Conservation (phyloP, 306 rosid species). For the Glycine latifolia region DNA sequence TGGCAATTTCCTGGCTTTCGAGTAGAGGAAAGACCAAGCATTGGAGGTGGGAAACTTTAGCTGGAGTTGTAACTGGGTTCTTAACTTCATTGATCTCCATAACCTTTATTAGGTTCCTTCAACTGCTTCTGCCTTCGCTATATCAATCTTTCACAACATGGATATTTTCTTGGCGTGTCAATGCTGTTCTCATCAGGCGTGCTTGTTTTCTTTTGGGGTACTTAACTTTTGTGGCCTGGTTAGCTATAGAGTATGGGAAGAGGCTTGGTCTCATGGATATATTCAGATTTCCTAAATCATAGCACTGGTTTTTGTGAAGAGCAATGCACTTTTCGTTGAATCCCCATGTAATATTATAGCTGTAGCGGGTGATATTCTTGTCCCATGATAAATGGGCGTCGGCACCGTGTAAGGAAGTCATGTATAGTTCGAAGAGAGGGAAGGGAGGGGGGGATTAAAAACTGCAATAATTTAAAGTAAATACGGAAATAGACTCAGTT, state of each 20-base stretch:
- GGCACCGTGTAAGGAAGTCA: slow-evolving; percentile 37
- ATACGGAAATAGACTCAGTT: not conserved
- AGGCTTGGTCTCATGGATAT: slow-evolving; percentile 69
- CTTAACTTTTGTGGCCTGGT: slow-evolving; percentile 71
- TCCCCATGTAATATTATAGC: slow-evolving; percentile 37
- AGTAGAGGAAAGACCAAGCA: slow-evolving; percentile 47
- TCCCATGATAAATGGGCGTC: slow-evolving; percentile 28
- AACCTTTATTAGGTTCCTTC: slow-evolving; percentile 56
- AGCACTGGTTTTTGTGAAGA: slow-evolving; percentile 49
- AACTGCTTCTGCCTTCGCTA: slow-evolving; percentile 55
- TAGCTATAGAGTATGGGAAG: slow-evolving; percentile 67
- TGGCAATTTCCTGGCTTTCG: slow-evolving; percentile 62
- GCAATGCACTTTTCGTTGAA: slow-evolving; percentile 28
- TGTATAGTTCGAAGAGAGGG: slow-evolving; percentile 44
- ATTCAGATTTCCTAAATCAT: slow-evolving; percentile 49
- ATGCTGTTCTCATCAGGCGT: slow-evolving; percentile 51
- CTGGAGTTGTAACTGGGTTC: slow-evolving; percentile 73
- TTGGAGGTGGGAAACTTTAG: slow-evolving; percentile 80
- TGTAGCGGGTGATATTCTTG: slow-evolving; percentile 41
- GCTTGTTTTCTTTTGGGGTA: slow-evolving; percentile 69
- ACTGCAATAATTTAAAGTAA: slow-evolving; percentile 27
- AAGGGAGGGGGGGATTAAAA: slow-evolving; percentile 3
- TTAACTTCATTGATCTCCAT: slow-evolving; percentile 76
- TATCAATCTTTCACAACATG: slow-evolving; percentile 42
- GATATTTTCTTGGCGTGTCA: slow-evolving; percentile 45